A percentile compares a stretch with the other conserved stretches of the same genome.
Evolutionary conservation across 495 filamentous ascomycete genomes (phyloP).

Genomic region (Aspergillus heteromorphus): DNA sequence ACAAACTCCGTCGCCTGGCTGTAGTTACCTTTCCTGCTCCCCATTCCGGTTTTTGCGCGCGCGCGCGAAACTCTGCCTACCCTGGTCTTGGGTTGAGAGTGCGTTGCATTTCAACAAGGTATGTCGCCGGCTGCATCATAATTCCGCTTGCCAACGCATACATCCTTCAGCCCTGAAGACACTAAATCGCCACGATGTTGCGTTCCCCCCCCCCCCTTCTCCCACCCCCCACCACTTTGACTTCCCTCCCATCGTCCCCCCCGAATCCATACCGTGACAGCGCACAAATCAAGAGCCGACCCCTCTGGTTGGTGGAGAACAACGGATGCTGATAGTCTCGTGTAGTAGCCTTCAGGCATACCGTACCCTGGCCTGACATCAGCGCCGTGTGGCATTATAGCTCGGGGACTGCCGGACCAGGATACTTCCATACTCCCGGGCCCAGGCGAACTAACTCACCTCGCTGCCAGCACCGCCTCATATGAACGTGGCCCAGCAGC

Average conservation of each 20-base stretch:
- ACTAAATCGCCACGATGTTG: slow-evolving; percentile 28
- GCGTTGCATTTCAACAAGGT: slow-evolving; percentile 41
- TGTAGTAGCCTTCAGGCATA: slow-evolving; percentile 22
- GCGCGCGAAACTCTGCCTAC: slow-evolving; percentile 8
- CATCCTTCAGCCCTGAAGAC: slow-evolving; percentile 31
- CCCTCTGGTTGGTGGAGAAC: slow-evolving; percentile 17
- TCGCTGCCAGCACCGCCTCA: slow-evolving; percentile 26
- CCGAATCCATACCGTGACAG: slow-evolving; percentile 20
- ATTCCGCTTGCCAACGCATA: slow-evolving; percentile 47
- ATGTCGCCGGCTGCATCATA: slow-evolving; percentile 37
- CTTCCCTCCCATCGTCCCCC: neutral
- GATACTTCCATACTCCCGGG: slow-evolving; percentile 16
- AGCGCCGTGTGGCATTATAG: slow-evolving; percentile 17
- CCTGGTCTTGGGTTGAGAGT: slow-evolving; percentile 18
- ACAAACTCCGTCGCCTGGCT: neutral
- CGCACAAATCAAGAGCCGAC: slow-evolving; percentile 24
- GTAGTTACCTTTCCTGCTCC: neutral
- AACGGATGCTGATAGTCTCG: slow-evolving; percentile 23
- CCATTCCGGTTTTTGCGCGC: slow-evolving; percentile 1
- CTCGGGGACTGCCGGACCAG: slow-evolving; percentile 19
- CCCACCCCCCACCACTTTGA: slow-evolving; percentile 20
- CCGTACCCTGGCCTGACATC: slow-evolving; percentile 27
- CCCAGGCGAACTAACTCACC: slow-evolving; percentile 11
- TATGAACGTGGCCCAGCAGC: slow-evolving; percentile 23
- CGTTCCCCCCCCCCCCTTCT: slow-evolving; percentile 12